Evolutionary conservation across 805 yeast species (phyloP).

Genomic region (Ogataea chonburiensis): DNA sequence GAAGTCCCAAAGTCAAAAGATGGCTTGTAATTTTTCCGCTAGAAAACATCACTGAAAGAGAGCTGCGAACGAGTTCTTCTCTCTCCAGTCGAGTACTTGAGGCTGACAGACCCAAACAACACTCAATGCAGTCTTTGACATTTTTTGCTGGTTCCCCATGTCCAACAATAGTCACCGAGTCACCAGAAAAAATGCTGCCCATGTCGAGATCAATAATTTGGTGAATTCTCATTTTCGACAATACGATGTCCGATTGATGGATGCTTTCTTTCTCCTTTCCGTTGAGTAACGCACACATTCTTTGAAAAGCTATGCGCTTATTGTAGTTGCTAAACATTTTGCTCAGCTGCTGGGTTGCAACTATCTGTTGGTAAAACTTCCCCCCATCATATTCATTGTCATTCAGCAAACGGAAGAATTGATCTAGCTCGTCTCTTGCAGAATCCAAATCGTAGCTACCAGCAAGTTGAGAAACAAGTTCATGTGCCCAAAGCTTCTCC

Average conservation of each 20-base stretch:
- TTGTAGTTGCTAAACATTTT: background rate
- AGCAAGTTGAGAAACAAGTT: constrained; percentile 13
- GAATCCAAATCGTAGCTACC: constrained; percentile 1
- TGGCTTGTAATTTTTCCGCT: background rate
- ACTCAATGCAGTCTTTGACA: background rate
- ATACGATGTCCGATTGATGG: background rate
- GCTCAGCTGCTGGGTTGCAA: constrained; percentile 1
- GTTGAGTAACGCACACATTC: constrained; percentile 8
- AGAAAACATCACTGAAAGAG: constrained; percentile 5
- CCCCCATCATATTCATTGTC: constrained; percentile 9
- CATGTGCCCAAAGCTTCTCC: constrained; percentile 7
- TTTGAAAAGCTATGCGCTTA: constrained; percentile 1
- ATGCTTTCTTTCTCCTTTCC: constrained; percentile 4
- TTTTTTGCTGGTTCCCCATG: background rate
- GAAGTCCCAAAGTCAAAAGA: constrained; percentile 20
- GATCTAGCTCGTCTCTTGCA: constrained; percentile 3
- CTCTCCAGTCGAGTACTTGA: background rate
- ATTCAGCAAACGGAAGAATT: constrained; percentile 2
- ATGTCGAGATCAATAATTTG: constrained; percentile 2
- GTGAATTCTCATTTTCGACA: background rate
- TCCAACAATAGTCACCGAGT: constrained; percentile 5
- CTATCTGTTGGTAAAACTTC: constrained; percentile 7
- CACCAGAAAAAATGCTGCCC: constrained; percentile 5
- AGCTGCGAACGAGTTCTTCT: constrained; percentile 5
- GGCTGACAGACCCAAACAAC: background rate